Evolutionary conservation across 140 eudicot species (phyloP).

Genomic region (Flaveria floridana): DNA sequence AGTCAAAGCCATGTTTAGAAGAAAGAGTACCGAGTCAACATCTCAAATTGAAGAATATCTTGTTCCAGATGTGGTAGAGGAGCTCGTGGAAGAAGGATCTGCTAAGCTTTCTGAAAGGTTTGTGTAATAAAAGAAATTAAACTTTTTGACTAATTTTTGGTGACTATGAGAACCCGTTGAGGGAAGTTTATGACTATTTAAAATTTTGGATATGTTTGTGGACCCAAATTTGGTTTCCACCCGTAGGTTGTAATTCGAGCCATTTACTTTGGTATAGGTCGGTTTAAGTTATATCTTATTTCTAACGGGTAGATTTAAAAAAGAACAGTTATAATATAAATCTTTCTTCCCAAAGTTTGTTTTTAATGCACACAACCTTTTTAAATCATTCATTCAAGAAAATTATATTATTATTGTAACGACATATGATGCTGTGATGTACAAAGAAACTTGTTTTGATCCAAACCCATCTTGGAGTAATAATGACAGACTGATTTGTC

Average conservation of each 20-base stretch:
- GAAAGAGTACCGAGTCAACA: constrained; percentile 58
- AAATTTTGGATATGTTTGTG: background rate
- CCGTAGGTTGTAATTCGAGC: background rate
- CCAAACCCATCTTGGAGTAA: background rate
- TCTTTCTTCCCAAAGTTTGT: background rate
- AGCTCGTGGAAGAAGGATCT: constrained; percentile 90
- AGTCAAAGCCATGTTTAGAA: constrained; percentile 74
- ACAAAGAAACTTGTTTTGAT: background rate
- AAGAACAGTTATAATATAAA: background rate
- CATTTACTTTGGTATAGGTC: background rate
- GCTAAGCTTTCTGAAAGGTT: constrained; percentile 88
- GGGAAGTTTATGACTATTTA: background rate
- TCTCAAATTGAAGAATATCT: constrained; percentile 47
- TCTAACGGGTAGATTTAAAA: background rate
- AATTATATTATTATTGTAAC: background rate
- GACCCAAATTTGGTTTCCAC: background rate
- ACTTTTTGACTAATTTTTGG: background rate
- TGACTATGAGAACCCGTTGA: background rate
- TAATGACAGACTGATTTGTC: background rate
- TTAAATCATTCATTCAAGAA: background rate
- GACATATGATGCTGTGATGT: background rate
- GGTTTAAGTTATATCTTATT: background rate
- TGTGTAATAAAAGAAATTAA: background rate
- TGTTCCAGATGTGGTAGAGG: constrained; percentile 78
- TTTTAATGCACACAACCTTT: background rate